Evolutionary conservation across 1,284 basidiomycete species (phyloP).

Genomic region (Ganoderma lingzhi): DNA sequence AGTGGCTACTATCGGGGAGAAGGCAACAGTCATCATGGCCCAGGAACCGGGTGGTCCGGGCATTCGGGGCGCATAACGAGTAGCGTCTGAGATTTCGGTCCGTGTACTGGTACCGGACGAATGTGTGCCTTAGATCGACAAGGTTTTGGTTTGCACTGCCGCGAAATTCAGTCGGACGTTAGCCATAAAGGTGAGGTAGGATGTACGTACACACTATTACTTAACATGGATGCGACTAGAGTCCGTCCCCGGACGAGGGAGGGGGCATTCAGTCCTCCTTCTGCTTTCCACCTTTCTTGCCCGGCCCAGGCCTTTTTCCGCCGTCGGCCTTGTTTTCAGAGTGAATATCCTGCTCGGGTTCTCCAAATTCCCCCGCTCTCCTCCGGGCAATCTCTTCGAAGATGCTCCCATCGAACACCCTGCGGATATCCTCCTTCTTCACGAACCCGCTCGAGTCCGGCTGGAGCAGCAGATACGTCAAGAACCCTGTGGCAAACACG

Average conservation of each 20-base stretch:
- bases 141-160: too few relatives aligned
- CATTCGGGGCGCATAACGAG: too few relatives aligned
- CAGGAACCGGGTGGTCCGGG: constrained; percentile 46
- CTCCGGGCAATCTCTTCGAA: constrained; percentile 35
- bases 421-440: constrained; percentile 58
- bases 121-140: too few relatives aligned
- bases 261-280: background rate
- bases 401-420: constrained; percentile 51
- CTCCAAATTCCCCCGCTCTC: background rate
- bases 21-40: constrained; percentile 55
- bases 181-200: too few relatives aligned
- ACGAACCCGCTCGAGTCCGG: constrained; percentile 52
- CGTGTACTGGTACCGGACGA: too few relatives aligned
- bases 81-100: too few relatives aligned
- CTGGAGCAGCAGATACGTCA: constrained; percentile 57
- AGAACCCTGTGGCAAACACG: constrained; percentile 22
- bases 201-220: too few relatives aligned
- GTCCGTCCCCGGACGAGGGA: too few relatives aligned
- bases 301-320: background rate
- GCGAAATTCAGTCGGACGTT: too few relatives aligned
- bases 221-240: too few relatives aligned
- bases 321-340: background rate
- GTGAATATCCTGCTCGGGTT: too few relatives aligned
- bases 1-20: constrained; percentile 58
- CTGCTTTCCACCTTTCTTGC: background rate